Evolutionary conservation across 1,284 basidiomycete genomes (phyloP).

Genomic region (Tremellales sp.): DNA sequence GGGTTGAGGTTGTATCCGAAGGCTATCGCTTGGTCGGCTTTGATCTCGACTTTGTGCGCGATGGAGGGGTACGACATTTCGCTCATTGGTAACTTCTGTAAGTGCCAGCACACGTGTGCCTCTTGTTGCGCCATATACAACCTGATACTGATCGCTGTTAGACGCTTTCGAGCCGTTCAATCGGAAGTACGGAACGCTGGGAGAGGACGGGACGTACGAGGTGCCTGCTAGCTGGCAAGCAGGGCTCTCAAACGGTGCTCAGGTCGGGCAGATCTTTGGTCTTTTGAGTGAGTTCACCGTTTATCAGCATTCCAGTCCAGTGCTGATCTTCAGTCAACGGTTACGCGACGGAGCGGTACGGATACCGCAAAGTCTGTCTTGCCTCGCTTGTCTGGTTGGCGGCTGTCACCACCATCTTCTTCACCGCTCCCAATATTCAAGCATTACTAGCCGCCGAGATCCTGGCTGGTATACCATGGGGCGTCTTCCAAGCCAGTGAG

Average conservation of each 20-base stretch:
- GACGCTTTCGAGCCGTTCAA: conserved; percentile 45
- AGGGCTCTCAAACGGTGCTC: conserved; percentile 48
- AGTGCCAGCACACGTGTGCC: background rate
- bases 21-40: conserved; percentile 49
- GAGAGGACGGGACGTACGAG: conserved; percentile 41
- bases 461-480: conserved; percentile 40
- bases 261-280: conserved; percentile 49
- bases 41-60: conserved; percentile 49
- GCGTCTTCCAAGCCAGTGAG: conserved; percentile 30
- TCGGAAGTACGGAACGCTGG: conserved; percentile 37
- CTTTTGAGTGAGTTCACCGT: conserved; percentile 16
- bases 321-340: conserved; percentile 38
- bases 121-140: no score
- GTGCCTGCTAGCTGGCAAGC: conserved; percentile 52
- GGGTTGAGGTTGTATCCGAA: conserved; percentile 49
- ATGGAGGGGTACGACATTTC: conserved; percentile 52
- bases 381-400: conserved; percentile 29
- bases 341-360: conserved; percentile 45
- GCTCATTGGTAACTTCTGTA: conserved; percentile 24
- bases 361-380: conserved; percentile 42
- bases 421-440: conserved; percentile 35
- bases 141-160: background rate
- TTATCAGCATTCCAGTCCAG: background rate
- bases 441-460: conserved; percentile 36
- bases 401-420: conserved; percentile 40